These are phyloP conservation scores for Xylariaceae sp. DNA, from an alignment of 2,329 filamentous ascomycete genomes.

Conservation along the genomic window DNA sequence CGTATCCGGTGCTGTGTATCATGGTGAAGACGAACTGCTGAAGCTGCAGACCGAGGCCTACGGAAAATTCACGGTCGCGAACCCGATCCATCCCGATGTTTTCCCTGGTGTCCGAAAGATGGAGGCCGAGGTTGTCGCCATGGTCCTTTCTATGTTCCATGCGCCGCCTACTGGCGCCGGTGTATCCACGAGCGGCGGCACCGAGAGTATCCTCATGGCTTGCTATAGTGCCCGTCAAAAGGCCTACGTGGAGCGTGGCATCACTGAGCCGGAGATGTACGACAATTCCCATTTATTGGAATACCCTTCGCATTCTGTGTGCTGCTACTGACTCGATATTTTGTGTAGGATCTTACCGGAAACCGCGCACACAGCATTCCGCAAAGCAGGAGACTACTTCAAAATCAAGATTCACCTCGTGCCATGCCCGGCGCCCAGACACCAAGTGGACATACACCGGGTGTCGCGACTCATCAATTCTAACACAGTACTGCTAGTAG, in stretches of 20 bases:
- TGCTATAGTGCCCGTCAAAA: conserved; percentile 87
- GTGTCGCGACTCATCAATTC: conserved; percentile 84
- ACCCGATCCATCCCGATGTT: conserved; percentile 96
- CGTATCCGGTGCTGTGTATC: conserved; percentile 93
- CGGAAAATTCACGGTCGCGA: conserved; percentile 88
- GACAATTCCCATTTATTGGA: conserved; percentile 29
- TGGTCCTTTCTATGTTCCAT: conserved; percentile 88
- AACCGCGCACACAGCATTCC: conserved; percentile 93
- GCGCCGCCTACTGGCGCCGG: conserved; percentile 80
- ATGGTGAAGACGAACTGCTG: conserved; percentile 77
- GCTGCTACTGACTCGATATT: conserved; percentile 13
- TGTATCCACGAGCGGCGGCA: conserved; percentile 86
- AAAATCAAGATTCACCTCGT: conserved; percentile 92
- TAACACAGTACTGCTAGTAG: conserved; percentile 90
- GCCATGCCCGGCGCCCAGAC: conserved; percentile 73
- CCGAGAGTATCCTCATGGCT: conserved; percentile 95
- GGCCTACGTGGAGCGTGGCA: conserved; percentile 74
- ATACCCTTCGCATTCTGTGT: not conserved
- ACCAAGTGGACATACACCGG: conserved; percentile 75
- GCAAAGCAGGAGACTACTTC: conserved; percentile 92
- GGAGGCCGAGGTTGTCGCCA: conserved; percentile 96
- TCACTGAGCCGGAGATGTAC: conserved; percentile 92
- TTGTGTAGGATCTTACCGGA: conserved; percentile 77
- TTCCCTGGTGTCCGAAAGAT: conserved; percentile 98
- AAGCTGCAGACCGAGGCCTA: conserved; percentile 89